Evolutionary conservation across 176 grass and related monocot species (phyloP), one percentile per base, ranked within the genome.

Genomic region (Typha latifolia): DNA sequence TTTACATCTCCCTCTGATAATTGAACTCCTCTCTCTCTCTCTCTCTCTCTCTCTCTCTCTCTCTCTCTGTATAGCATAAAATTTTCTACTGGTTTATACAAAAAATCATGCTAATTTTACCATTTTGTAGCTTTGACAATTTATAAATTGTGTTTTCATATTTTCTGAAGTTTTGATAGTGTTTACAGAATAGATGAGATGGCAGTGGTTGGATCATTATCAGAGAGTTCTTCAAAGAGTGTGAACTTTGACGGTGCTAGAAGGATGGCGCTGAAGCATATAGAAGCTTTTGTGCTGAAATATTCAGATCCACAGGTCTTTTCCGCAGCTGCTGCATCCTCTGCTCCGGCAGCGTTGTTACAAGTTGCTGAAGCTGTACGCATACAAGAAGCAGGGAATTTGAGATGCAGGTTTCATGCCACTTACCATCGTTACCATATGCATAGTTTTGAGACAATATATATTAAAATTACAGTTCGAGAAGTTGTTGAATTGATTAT

Each of bases 261-360:
- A 75, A 85, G 79, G 91, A 87, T 99, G 84, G 86, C 95, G 47
- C 84, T 99, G 74, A 99, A 99, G 86, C 81, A 99, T 75, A 94
- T 99, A 78, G 86, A 90, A 66, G 73, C 77, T 5, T 99, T 99
- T 84, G 81, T 99, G 61, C 51, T 86, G 69, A 78, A 81, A 14
- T 99, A 90, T 75, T 94, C 89, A 67, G 78, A 99, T 79, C 95
- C 89, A 56, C 89, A 90, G 26, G 74, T 94, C 51, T 90, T 99
- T 66, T 79, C 86, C 52, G 64, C 47, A 32, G 86, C 86, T 63
- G 84, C 86, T 14, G 51, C 84, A 62, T 99, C 95, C 31, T 99
- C 86, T 62, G 76, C 89, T 52, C 70, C 86, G 16, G 81, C 81
- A 26, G 83, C 83, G 1, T 72, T 94, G 56, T 84, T 77, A 49